Conservation (phyloP, 495 filamentous ascomycete genomes). For the Peziza echinospora region DNA sequence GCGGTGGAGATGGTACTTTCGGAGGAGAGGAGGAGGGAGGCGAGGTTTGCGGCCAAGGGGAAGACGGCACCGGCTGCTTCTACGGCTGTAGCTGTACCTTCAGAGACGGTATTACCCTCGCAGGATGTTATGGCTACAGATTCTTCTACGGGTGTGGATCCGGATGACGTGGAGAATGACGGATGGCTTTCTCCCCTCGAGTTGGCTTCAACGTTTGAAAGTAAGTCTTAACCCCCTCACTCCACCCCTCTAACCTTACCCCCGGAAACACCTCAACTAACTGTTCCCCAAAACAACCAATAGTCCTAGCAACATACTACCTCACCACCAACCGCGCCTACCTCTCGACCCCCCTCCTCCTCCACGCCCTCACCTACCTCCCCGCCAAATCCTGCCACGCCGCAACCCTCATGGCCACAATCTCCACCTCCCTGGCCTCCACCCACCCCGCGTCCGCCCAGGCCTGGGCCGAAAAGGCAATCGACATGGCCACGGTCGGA, state of each 20-base stretch:
- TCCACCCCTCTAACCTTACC: not conserved
- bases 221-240: constrained; percentile 22
- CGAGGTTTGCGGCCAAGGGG: constrained; percentile 40
- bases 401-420: constrained; percentile 54
- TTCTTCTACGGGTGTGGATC: constrained; percentile 2
- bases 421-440: constrained; percentile 32
- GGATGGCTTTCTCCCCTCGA: constrained; percentile 37
- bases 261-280: constrained; percentile 4
- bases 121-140: not conserved
- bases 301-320: constrained; percentile 54
- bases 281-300: no score
- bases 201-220: constrained; percentile 47
- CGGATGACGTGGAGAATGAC: constrained; percentile 9
- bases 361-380: constrained; percentile 52
- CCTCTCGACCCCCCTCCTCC: constrained; percentile 67
- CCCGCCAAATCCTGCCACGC: constrained; percentile 40
- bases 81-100: not conserved
- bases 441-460: constrained; percentile 37
- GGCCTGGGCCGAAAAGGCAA: constrained; percentile 56
- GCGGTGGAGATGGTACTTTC: constrained; percentile 24
- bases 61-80: constrained; percentile 28
- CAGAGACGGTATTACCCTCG: no score
- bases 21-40: constrained; percentile 35
- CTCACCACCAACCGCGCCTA: constrained; percentile 43
- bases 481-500: constrained; percentile 32